These are phyloP conservation scores for Cordyceps cateniannulata DNA, from an alignment of 2,329 filamentous ascomycete species.

Conservation along the genomic window DNA sequence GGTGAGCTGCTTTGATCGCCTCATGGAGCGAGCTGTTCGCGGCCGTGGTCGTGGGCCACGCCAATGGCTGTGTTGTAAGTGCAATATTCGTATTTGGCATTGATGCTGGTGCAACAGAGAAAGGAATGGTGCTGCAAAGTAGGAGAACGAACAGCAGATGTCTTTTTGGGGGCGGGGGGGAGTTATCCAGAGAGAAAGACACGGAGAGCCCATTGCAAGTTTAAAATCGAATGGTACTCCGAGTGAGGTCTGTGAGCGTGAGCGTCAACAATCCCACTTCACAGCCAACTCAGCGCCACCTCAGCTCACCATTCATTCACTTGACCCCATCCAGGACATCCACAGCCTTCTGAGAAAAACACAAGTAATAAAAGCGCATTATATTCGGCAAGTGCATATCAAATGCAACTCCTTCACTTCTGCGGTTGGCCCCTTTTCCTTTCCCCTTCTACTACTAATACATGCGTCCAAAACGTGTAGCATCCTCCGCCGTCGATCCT, in stretches of 20 bases:
- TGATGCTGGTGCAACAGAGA: background rate
- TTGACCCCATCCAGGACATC: background rate
- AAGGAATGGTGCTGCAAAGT: too few relatives aligned
- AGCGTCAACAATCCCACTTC: background rate
- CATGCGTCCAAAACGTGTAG: conserved; percentile 1
- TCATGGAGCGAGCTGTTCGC: too few relatives aligned
- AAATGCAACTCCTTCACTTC: background rate
- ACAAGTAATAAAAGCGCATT: background rate
- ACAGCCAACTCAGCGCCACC: background rate
- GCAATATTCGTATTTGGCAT: background rate
- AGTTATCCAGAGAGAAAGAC: too few relatives aligned
- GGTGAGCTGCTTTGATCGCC: too few relatives aligned
- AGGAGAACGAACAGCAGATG: background rate
- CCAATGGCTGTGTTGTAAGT: background rate
- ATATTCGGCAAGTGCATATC: conserved; percentile 2
- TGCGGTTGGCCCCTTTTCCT: background rate
- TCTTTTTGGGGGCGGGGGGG: background rate
- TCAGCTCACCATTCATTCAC: conserved; percentile 3
- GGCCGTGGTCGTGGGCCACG: background rate
- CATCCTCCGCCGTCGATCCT: background rate
- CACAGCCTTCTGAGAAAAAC: background rate
- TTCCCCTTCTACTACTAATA: conserved; percentile 9
- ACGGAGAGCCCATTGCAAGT: too few relatives aligned
- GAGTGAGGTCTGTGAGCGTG: background rate
- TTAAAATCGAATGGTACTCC: background rate